phyloP scores from a whole-genome alignment of 2,329 filamentous ascomycete genomes.

The Clonostachys rhizophaga region DNA sequence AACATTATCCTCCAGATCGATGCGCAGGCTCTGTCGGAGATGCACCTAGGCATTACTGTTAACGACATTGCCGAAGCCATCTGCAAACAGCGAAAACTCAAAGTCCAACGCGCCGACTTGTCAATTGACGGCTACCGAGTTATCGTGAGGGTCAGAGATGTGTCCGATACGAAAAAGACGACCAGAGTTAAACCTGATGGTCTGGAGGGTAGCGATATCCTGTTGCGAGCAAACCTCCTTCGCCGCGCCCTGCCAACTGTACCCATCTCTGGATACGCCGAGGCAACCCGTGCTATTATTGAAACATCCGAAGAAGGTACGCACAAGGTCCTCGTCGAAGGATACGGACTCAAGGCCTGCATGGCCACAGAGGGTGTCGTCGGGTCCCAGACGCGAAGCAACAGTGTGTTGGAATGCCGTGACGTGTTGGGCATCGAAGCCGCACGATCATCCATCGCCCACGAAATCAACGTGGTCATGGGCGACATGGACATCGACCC shows the following conservation, averaged over 20 bases:
- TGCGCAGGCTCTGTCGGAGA: constrained; percentile 68
- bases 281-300: constrained; percentile 83
- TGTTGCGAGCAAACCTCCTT: constrained; percentile 78
- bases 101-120: constrained; percentile 64
- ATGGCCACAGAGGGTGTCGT: constrained; percentile 93
- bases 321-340: constrained; percentile 81
- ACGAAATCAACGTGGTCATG: constrained; percentile 89
- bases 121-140: constrained; percentile 58
- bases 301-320: constrained; percentile 69
- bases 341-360: constrained; percentile 83
- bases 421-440: constrained; percentile 94
- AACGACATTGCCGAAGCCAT: constrained; percentile 74
- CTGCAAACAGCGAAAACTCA: constrained; percentile 76
- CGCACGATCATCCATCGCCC: constrained; percentile 80
- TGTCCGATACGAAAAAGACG: constrained; percentile 15
- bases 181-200: constrained; percentile 39
- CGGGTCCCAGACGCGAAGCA: constrained; percentile 68
- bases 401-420: constrained; percentile 85
- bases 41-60: constrained; percentile 75
- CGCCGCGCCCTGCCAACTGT: constrained; percentile 78
- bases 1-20: constrained; percentile 82
- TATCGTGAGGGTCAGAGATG: constrained; percentile 63
- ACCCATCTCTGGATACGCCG: constrained; percentile 85
- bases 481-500: constrained; percentile 92
- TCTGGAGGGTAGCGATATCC: constrained; percentile 41